Percentiles rank a stretch among this genome's conserved stretches.
These are phyloP conservation scores for Canavalia ensiformis DNA, from an alignment of 306 rosid species.

Conservation along the genomic window DNA sequence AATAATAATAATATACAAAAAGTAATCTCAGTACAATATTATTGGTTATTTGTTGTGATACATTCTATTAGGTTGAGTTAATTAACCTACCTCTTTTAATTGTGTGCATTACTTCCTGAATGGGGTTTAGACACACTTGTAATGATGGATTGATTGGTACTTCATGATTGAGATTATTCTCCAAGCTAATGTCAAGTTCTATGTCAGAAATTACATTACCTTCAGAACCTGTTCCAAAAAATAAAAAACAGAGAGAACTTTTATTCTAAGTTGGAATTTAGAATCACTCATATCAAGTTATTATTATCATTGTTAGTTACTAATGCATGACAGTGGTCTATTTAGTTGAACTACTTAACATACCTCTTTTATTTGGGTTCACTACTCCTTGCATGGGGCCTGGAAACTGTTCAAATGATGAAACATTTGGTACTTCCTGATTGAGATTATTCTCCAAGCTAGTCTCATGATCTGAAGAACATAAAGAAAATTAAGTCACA, in stretches of 20 bases:
- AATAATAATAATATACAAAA: too few species aligned
- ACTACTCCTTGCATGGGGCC: conserved; percentile 43
- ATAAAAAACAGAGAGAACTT: background rate
- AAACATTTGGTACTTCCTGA: conserved; percentile 41
- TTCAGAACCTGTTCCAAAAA: conserved; percentile 47
- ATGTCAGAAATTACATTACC: conserved; percentile 48
- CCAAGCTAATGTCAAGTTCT: too few species aligned
- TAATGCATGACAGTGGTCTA: background rate
- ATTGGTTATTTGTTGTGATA: background rate
- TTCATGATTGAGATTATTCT: too few species aligned
- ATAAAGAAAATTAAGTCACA: conserved; percentile 36
- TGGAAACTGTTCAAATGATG: conserved; percentile 41
- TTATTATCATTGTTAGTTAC: too few species aligned
- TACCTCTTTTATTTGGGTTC: conserved; percentile 50
- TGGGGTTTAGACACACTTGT: too few species aligned
- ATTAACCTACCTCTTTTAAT: background rate
- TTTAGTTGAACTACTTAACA: conserved; percentile 1
- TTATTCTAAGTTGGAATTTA: conserved; percentile 31
- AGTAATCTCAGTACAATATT: too few species aligned
- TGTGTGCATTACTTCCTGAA: too few species aligned
- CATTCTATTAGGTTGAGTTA: background rate
- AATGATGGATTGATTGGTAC: too few species aligned
- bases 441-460: conserved; percentile 37
- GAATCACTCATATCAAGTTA: conserved; percentile 1
- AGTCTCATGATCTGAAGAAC: conserved; percentile 55